A percentile compares a stretch with the other conserved stretches of the same genome.
Evolutionary conservation across 78 protist species (phyloP).

Genomic region (Dictyostelium purpureum): DNA sequence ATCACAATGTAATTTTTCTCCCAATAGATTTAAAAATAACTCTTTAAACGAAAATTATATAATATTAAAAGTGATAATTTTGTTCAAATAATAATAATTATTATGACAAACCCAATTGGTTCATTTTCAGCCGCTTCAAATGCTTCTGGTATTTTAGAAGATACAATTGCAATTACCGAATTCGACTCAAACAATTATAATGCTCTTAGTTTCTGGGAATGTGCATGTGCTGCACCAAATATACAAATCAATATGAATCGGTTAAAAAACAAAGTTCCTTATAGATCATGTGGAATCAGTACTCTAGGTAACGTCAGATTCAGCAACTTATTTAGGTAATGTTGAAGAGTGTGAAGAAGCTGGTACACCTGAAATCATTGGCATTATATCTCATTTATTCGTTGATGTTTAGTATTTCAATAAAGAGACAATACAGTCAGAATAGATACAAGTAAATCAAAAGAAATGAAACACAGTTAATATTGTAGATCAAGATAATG

Average conservation of each 20-base stretch:
- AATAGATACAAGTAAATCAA: background rate
- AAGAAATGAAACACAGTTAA: constrained; percentile 8
- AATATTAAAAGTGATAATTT: too few relatives aligned
- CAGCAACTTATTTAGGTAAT: constrained; percentile 82
- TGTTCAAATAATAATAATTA: too few relatives aligned
- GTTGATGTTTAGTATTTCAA: constrained; percentile 88
- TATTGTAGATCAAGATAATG: background rate
- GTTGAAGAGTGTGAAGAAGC: constrained; percentile 92
- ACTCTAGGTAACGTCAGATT: constrained; percentile 72
- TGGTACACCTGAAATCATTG: constrained; percentile 95
- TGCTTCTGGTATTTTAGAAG: constrained; percentile 89
- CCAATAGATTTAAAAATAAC: too few relatives aligned
- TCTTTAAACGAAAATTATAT: too few relatives aligned
- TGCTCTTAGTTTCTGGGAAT: constrained; percentile 90
- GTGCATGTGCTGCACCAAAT: constrained; percentile 94
- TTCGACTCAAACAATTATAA: constrained; percentile 81
- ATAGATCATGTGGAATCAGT: constrained; percentile 93
- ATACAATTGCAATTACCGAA: constrained; percentile 71
- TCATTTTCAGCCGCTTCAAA: constrained; percentile 93
- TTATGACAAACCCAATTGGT: too few relatives aligned
- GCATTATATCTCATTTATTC: too few relatives aligned
- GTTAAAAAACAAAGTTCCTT: constrained; percentile 8
- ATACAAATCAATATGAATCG: constrained; percentile 80
- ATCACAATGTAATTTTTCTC: too few relatives aligned
- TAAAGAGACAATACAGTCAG: background rate